phyloP scores from a whole-genome alignment of 1,139 yeast genomes.

The Debaryomycetaceae sp. region DNA sequence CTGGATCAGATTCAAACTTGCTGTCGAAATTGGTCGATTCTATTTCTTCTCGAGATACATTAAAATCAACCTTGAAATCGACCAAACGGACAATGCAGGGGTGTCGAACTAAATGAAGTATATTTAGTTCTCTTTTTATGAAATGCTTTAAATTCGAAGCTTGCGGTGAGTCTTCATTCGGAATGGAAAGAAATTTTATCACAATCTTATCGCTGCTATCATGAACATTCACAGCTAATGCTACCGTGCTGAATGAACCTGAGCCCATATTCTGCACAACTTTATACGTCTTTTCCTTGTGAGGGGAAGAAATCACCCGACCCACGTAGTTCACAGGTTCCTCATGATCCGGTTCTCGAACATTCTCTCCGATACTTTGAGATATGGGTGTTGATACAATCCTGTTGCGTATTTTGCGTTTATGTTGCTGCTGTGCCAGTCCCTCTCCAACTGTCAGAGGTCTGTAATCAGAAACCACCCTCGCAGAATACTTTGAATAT shows the following conservation, averaged over 20 bases:
- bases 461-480: constrained; percentile 35
- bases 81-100: constrained; percentile 37
- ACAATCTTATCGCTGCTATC: constrained; percentile 26
- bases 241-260: constrained; percentile 61
- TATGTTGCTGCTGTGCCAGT: constrained; percentile 15
- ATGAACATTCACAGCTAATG: constrained; percentile 33
- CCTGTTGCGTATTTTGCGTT: constrained; percentile 12
- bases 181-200: constrained; percentile 38
- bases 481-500: constrained; percentile 2
- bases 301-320: constrained; percentile 12
- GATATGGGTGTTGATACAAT: constrained; percentile 20
- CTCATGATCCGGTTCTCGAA: background rate
- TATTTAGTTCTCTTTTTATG: constrained; percentile 68
- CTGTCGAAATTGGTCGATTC: constrained; percentile 12
- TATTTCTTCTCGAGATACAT: constrained; percentile 21
- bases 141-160: constrained; percentile 57
- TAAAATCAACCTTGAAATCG: constrained; percentile 28
- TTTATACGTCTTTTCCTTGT: constrained; percentile 13
- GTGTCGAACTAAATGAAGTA: constrained; percentile 47
- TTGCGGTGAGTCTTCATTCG: constrained; percentile 23
- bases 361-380: constrained; percentile 4
- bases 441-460: constrained; percentile 22
- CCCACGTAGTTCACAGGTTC: constrained; percentile 5
- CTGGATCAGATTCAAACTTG: constrained; percentile 11
- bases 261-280: constrained; percentile 42